Evolutionary conservation across 1,139 yeast species (phyloP), one percentile per base, ranked within the genome.

Genomic region (Ashbya aceris): DNA sequence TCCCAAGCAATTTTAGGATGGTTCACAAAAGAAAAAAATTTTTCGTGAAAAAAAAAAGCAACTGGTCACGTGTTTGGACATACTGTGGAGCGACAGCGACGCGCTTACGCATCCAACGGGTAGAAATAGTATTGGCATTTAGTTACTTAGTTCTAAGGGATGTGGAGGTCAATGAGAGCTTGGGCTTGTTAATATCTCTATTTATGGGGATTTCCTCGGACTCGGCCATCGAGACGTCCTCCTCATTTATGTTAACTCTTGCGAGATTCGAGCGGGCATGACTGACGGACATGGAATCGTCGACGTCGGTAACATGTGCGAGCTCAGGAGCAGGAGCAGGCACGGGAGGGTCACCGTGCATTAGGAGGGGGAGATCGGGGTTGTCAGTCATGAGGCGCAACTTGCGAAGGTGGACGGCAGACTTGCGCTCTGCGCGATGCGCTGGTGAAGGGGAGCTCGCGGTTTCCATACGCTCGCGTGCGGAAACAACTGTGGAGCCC

Each of bases 161-260:
- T 7, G 46, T 43, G 5, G 43, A 33, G 11, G 46, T 43, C 20
- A 43, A 27, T 10, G 46, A 43, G 33, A 43, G 27, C 26, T 43
- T 43, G 36, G 43, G 46, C 30, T 30, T 33, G 31, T 34, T 34
- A 10, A 23, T 20, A 23, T 34, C 37, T 34, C 37, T 34, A 14
- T 23, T 10, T 9, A 34, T 14, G n/a, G 37, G 37, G 8, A 34
- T 34, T 10, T 34, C 37, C 29, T 20, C 37, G 27, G 37, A 34
- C 27, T 34, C 37, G 5, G 37, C 37, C 37, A 34, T 34, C 12
- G 37, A 34, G 11, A 34, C 7, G 37, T 34, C 37, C 11, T 34
- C 37, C 27, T 34, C 37, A 29, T 34, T 34, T 9, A 34, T 34
- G 14, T 34, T 34, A 14, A 34, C 37, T 20, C 37, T 14, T 4